Conservation (phyloP, 306 rosid genomes). For the Quillaja saponaria region DNA sequence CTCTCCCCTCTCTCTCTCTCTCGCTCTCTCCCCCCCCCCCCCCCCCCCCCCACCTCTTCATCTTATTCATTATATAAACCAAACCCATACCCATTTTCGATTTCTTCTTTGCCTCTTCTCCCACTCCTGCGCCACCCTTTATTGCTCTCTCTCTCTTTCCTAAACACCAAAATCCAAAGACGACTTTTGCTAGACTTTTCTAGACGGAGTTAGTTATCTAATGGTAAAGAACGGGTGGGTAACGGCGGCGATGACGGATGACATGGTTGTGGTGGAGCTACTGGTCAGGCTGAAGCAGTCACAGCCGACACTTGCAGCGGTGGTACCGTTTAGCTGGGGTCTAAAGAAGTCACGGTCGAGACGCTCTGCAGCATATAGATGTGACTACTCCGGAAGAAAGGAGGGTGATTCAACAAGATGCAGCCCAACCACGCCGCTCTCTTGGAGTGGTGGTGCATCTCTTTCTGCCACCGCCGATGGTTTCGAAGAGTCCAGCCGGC, state of each 20-base stretch:
- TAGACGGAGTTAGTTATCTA: not conserved
- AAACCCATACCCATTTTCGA: conserved; percentile 25
- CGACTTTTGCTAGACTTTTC: conserved; percentile 5
- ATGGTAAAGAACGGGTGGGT: conserved; percentile 67
- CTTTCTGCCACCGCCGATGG: conserved; percentile 74
- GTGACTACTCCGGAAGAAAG: conserved; percentile 48
- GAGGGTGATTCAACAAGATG: conserved; percentile 68
- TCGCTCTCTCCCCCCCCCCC: not conserved
- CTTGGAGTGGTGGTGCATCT: conserved; percentile 87
- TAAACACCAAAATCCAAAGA: too few species aligned
- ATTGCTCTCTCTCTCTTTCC: conserved; percentile 8
- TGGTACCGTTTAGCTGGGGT: conserved; percentile 59
- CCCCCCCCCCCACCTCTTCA: not conserved
- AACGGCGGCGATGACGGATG: conserved; percentile 67
- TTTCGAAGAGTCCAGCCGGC: conserved; percentile 63
- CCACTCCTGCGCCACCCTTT: conserved; percentile 35
- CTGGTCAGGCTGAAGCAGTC: conserved; percentile 68
- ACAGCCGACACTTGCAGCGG: not conserved
- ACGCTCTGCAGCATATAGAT: conserved; percentile 37
- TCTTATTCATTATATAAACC: not conserved
- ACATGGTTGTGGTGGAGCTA: conserved; percentile 62
- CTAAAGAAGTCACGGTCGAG: conserved; percentile 59
- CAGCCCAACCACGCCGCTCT: conserved; percentile 92
- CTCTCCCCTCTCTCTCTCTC: not conserved
- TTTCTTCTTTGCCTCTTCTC: conserved; percentile 37